Base-by-base conservation (phyloP, 805 yeast genomes). In the Teunomyces pallodes region DNA sequence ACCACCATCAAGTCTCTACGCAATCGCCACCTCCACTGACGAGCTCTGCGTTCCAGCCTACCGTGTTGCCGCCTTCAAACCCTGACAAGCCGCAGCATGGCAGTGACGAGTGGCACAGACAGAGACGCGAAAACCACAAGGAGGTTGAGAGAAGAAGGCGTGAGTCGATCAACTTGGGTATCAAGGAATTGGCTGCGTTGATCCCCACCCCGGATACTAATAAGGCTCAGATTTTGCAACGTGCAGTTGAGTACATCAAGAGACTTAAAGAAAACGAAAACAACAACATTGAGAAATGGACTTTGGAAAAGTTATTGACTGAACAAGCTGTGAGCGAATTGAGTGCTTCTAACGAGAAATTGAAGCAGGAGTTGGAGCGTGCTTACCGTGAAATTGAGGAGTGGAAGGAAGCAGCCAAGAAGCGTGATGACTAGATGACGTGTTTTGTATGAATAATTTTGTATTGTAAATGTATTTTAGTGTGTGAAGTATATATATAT, bases 111-210 rank as follows among this genome's bases (percentile, higher is more conserved):
- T 87, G 94, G 92, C 90, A 86, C 62, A 78, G 77, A 51, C 82
- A 83, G 63, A 83, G 97, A 59, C 84, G 87, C 60, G 88, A 88
- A 58, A 91, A 90, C 67, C 99, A 94, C 73, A 91, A 90, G 69
- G 97, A 91, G 69, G 97, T 91, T 17, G 97, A 91, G 70, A 80
- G 96, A 62, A 82, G 96, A 58, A 81, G 97, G 67, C 81, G 97
- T 61, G 96, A 90, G 64, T 81, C 84, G 42, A 91, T 91, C 62
- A 91, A 90, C 68, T 72, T 77, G 36, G 97, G 96, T n/a, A 90
- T 91, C 61, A 83, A 82, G 58, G 88, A 84, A 57, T 75, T 91
- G 57, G 86, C 91, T 29, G 81, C 81, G 20, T 66, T 91, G 50
- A 80, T 91, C 47, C 96, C 96, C 13, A 82, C 88, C 10, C 81